These are phyloP conservation scores for Purpureocillium lavendulum DNA, from an alignment of 2,329 filamentous ascomycete genomes.

Conservation along the genomic window DNA sequence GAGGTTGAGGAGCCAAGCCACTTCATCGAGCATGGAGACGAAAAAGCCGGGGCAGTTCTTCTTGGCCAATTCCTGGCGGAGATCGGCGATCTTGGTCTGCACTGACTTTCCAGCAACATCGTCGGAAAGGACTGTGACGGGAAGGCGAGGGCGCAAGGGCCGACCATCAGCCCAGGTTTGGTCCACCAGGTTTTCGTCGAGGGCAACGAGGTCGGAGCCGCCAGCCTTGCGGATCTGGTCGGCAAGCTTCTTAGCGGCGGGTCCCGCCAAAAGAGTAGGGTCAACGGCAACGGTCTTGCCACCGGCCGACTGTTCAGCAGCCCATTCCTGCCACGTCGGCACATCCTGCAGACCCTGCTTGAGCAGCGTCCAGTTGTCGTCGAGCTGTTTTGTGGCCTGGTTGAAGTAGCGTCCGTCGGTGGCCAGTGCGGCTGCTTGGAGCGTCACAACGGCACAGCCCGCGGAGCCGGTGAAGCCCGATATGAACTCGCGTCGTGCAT, in stretches of 20 bases:
- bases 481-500: constrained; percentile 84
- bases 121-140: constrained; percentile 61
- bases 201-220: constrained; percentile 64
- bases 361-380: constrained; percentile 81
- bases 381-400: constrained; percentile 84
- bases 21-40: constrained; percentile 90
- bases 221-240: constrained; percentile 84
- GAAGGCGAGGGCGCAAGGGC: constrained; percentile 67
- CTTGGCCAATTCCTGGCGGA: constrained; percentile 87
- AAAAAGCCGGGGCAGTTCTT: constrained; percentile 83
- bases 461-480: constrained; percentile 93
- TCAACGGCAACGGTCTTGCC: constrained; percentile 89
- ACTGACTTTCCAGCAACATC: constrained; percentile 78
- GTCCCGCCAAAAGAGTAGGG: constrained; percentile 71
- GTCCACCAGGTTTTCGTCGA: constrained; percentile 83
- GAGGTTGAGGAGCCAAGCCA: constrained; percentile 98
- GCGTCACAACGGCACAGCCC: constrained; percentile 82
- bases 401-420: constrained; percentile 98
- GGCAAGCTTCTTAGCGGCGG: constrained; percentile 57
- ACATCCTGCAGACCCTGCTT: constrained; percentile 93
- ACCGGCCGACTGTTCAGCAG: constrained; percentile 72
- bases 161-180: constrained; percentile 72
- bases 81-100: constrained; percentile 71
- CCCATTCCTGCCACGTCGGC: constrained; percentile 97
- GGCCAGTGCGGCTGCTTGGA: constrained; percentile 78